Percentiles rank a stretch among this genome's conserved stretches.
These are phyloP conservation scores for Porcisia deanei DNA, from an alignment of 208 protist genomes.

Conservation along the genomic window DNA sequence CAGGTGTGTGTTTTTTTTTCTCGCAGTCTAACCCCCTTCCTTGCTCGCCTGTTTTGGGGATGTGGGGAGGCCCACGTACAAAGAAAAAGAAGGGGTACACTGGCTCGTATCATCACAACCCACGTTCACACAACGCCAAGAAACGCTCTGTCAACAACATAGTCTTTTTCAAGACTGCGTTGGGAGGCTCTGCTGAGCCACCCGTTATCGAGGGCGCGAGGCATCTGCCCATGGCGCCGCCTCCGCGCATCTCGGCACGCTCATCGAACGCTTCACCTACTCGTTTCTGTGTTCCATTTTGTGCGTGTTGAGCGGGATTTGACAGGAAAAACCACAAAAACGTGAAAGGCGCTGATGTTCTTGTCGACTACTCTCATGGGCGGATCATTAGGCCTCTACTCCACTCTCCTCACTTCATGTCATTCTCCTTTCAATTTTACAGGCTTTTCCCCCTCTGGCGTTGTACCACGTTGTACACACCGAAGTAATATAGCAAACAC, in stretches of 20 bases:
- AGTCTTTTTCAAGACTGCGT: not conserved
- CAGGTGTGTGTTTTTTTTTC: not conserved
- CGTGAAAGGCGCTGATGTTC: no score
- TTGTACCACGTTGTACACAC: no score
- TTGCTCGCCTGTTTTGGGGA: not conserved
- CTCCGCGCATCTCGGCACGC: not conserved
- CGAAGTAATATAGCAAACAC: no score
- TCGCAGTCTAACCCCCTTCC: not conserved
- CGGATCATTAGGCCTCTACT: not conserved
- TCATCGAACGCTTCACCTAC: not conserved
- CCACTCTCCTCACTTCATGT: not conserved
- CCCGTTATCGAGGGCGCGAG: not conserved
- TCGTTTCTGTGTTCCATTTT: no score
- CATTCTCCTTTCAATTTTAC: not conserved
- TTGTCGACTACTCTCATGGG: no score
- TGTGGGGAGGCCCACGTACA: not conserved
- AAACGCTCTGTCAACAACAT: not conserved
- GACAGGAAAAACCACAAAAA: not conserved
- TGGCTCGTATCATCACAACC: not conserved
- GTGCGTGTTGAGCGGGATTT: not conserved
- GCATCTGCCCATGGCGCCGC: not conserved
- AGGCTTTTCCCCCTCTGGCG: not conserved
- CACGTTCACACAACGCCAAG: not conserved
- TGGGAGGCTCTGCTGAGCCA: not conserved
- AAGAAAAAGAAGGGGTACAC: no score